Conservation (phyloP, 345 rosid genomes). For the Cardiospermum halicacabum region DNA sequence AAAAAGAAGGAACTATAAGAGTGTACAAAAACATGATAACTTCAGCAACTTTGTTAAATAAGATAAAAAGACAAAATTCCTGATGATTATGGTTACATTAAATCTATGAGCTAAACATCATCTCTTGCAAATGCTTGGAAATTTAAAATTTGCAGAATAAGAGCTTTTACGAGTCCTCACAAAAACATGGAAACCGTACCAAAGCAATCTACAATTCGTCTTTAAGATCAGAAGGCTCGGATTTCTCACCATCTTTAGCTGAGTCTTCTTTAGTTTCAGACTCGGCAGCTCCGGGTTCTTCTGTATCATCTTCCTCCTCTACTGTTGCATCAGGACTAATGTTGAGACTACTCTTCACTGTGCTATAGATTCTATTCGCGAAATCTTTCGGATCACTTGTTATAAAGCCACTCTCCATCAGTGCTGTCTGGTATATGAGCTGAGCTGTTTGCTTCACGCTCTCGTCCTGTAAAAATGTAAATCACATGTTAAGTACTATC, state of each 20-base stretch:
- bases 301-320: constrained; percentile 74
- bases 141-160: constrained; percentile 13
- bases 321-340: constrained; percentile 71
- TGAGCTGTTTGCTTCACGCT: constrained; percentile 71
- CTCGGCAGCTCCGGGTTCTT: constrained; percentile 42
- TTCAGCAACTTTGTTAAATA: constrained; percentile 5
- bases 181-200: background rate
- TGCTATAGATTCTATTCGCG: constrained; percentile 70
- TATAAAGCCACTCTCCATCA: constrained; percentile 92
- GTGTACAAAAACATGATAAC: background rate
- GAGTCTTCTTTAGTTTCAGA: constrained; percentile 34
- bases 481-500: background rate
- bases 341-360: constrained; percentile 66
- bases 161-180: constrained; percentile 3
- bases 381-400: constrained; percentile 79
- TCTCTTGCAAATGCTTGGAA: constrained; percentile 3
- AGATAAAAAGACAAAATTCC: constrained; percentile 18
- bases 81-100: constrained; percentile 14
- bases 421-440: constrained; percentile 89
- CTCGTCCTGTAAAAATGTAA: constrained; percentile 50
- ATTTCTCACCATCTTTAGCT: constrained; percentile 22
- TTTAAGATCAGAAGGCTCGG: constrained; percentile 31
- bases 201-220: constrained; percentile 46
- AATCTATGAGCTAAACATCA: constrained; percentile 12
- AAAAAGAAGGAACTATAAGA: background rate